Evolutionary conservation across 2,329 filamentous ascomycete genomes (phyloP).

Genomic region (Colletotrichum karsti): DNA sequence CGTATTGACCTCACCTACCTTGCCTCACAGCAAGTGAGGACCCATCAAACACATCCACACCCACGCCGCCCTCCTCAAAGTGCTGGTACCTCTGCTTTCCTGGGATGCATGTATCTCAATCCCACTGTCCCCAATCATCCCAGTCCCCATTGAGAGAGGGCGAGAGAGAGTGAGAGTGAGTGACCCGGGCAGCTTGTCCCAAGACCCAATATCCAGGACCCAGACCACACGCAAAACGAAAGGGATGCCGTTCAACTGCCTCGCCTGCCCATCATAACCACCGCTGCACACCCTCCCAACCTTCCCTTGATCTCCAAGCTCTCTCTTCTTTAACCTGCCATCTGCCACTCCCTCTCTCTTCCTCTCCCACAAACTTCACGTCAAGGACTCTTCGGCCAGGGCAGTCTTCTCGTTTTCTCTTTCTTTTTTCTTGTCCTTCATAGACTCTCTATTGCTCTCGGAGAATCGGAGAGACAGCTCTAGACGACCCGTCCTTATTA

Average conservation of each 20-base stretch:
- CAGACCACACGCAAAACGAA: conserved; percentile 21
- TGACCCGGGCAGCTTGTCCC: conserved; percentile 15
- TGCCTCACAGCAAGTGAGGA: conserved; percentile 19
- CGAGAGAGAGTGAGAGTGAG: conserved; percentile 1
- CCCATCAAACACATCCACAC: conserved; percentile 24
- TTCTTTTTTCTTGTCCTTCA: conserved; percentile 27
- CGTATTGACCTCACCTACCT: conserved; percentile 27
- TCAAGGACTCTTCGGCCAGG: conserved; percentile 21
- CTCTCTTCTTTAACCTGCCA: conserved; percentile 27
- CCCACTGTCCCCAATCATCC: conserved; percentile 24
- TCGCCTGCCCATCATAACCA: conserved; percentile 25
- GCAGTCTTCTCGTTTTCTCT: conserved; percentile 29
- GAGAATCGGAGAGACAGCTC: conserved; percentile 20
- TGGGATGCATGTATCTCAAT: conserved; percentile 8
- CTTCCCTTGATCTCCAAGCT: conserved; percentile 23
- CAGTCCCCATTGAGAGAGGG: conserved; percentile 16
- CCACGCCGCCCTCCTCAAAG: conserved; percentile 22
- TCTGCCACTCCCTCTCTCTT: conserved; percentile 18
- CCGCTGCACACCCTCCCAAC: conserved; percentile 5
- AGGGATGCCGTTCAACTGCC: conserved; percentile 28
- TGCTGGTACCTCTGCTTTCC: conserved; percentile 1
- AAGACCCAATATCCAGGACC: conserved; percentile 21
- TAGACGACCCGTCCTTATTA: conserved; percentile 5
- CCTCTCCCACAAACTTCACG: conserved; percentile 12
- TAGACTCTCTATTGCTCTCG: conserved; percentile 27